Evolutionary conservation across 2,329 filamentous ascomycete genomes (phyloP).

Genomic region (Ustilaginoidea virens): DNA sequence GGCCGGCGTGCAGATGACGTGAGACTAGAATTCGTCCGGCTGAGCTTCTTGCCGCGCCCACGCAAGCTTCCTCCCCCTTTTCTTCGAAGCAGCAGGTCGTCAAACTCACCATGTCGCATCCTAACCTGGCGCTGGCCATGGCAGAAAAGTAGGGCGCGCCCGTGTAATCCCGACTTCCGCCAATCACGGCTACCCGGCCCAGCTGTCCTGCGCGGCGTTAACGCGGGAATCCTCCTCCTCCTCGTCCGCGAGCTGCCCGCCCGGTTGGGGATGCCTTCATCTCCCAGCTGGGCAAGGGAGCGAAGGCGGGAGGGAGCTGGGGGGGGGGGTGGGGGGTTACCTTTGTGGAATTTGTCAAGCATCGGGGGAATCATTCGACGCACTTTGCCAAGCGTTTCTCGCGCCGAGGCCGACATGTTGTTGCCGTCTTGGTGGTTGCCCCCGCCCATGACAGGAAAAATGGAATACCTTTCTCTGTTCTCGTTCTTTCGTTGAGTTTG

Average conservation of each 20-base stretch:
- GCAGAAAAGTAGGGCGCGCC: slow-evolving; percentile 96
- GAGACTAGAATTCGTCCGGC: slow-evolving; percentile 38
- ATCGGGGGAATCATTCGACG: slow-evolving; percentile 87
- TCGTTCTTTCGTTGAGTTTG: too few species aligned
- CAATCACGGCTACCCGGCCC: slow-evolving; percentile 83
- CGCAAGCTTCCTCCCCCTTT: not conserved
- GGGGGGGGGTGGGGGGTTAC: slow-evolving; percentile 24
- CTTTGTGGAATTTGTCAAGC: slow-evolving; percentile 93
- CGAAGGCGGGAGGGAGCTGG: too few species aligned
- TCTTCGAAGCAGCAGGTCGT: not conserved
- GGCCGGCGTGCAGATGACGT: slow-evolving; percentile 87
- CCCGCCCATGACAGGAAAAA: slow-evolving; percentile 1
- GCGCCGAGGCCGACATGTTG: slow-evolving; percentile 55
- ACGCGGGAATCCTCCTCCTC: too few species aligned
- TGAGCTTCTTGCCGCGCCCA: not conserved
- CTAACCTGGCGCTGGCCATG: slow-evolving; percentile 84
- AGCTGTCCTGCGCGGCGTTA: slow-evolving; percentile 90
- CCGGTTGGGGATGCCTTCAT: too few species aligned
- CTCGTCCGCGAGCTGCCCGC: too few species aligned
- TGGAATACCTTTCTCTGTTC: not conserved
- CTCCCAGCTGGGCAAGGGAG: too few species aligned
- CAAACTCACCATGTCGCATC: slow-evolving; percentile 65
- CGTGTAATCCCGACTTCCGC: slow-evolving; percentile 90
- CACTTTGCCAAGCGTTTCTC: slow-evolving; percentile 63
- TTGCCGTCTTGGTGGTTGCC: too few species aligned